Percentiles rank a stretch among this genome's conserved stretches.
Evolutionary conservation across 2,329 filamentous ascomycete genomes (phyloP).

Genomic region (Fusarium oligoseptatum): DNA sequence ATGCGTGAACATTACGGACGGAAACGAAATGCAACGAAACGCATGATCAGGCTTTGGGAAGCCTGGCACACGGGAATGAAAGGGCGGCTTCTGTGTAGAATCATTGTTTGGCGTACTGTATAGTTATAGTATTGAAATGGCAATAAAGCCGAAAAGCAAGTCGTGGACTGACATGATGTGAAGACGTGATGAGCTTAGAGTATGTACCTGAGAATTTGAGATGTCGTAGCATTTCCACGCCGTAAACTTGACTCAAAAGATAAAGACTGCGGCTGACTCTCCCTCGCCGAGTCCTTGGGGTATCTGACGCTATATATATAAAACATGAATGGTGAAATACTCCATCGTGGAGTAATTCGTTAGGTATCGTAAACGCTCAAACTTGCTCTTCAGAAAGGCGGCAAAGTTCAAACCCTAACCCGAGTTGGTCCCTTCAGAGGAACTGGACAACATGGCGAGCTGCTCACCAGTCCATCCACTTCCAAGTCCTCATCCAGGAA

Average conservation of each 20-base stretch:
- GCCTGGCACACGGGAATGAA: constrained; percentile 1
- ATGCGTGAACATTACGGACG: constrained; percentile 4
- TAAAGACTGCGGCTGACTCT: neutral
- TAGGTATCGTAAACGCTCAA: neutral
- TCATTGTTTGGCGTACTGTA: constrained; percentile 14
- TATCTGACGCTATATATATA: neutral
- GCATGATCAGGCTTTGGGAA: constrained; percentile 16
- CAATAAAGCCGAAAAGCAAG: neutral
- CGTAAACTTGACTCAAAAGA: neutral
- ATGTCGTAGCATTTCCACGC: neutral
- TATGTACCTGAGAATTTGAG: no score
- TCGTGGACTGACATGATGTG: neutral
- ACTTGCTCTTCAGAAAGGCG: neutral
- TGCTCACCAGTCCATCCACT: neutral
- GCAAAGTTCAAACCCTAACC: no score
- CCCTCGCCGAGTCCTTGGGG: neutral
- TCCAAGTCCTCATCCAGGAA: neutral
- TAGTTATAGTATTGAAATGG: neutral
- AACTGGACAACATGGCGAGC: neutral
- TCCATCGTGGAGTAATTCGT: neutral
- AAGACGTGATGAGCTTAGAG: neutral
- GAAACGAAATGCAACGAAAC: constrained; percentile 11
- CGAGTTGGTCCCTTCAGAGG: neutral
- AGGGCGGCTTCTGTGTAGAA: constrained; percentile 28
- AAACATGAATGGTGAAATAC: neutral